Evolutionary conservation across 2,329 filamentous ascomycete genomes (phyloP), one percentile per base, ranked within the genome.

Genomic region (Dichotomopilus funicola): DNA sequence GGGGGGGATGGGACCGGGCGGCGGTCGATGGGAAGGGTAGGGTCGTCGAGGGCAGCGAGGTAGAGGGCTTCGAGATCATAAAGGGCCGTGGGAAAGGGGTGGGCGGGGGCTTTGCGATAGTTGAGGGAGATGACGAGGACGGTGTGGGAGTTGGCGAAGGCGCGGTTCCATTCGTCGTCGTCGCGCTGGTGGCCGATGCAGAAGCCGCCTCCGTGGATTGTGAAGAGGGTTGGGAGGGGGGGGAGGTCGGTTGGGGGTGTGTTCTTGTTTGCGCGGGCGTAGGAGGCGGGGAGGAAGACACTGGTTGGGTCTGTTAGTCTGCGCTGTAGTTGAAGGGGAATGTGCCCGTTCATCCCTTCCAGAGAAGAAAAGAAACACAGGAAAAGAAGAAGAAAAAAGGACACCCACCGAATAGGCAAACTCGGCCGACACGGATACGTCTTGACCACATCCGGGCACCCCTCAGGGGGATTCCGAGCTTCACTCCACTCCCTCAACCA

Each of bases 181-280:
- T 75, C 66, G 48, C 68, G 60, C 2, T 75, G 69, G 36, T 72
- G 64, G 63, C 73, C 71, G 49, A 80, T 49, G 44, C 70, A 70
- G 63, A 77, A 79, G 42, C 76, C 77, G 55, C 78, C 77, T 52
- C 78, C 78, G 61, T 81, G 78, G 59, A 80, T 72, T 53, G 75
- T 72, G 54, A 81, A 68, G 52, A 79, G 70, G 1, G 75, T 68
- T 2, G 78, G 75, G 5, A 74, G 67, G 4, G 66, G 6, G 51
- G 62, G 0, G 65, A 65, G 3, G 65, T 61, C 45, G 19, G 19
- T 27, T 27, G 19, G 19, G 19, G 19, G 19, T 27, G 19, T 27
- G 19, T 27, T 27, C 19, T 27, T 27, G 19, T 27, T 27, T 27
- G 19, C 19, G 19, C 62, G 61, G 60, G 72, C 66, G 60, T 72